These are phyloP conservation scores for Plenodomus tracheiphilus DNA, from an alignment of 2,329 filamentous ascomycete genomes.

Conservation along the genomic window DNA sequence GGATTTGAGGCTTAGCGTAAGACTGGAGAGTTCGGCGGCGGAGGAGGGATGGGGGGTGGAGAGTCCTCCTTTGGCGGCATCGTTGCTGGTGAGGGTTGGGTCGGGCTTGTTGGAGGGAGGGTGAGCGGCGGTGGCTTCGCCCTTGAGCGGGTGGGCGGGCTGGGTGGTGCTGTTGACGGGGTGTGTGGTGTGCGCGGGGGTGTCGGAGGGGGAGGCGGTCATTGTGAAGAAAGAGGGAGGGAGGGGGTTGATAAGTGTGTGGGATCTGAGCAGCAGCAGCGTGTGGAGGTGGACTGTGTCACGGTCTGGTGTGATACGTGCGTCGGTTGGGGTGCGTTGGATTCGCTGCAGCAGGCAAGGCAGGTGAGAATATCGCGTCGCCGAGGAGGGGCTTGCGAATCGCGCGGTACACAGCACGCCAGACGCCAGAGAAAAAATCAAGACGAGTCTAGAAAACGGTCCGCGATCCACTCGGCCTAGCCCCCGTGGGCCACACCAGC, in stretches of 20 bases:
- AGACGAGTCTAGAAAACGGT: conserved; percentile 21
- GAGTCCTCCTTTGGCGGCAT: conserved; percentile 54
- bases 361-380: conserved; percentile 10
- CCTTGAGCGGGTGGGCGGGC: conserved; percentile 20
- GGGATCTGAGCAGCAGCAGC: background rate
- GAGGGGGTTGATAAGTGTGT: conserved; percentile 7
- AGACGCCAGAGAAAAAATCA: conserved; percentile 16
- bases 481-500: conserved; percentile 4
- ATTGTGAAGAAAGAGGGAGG: conserved; percentile 33
- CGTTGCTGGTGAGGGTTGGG: conserved; percentile 39
- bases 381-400: conserved; percentile 4
- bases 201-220: conserved; percentile 27
- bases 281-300: background rate
- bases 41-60: conserved; percentile 54
- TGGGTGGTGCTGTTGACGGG: conserved; percentile 23
- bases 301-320: background rate
- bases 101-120: conserved; percentile 37
- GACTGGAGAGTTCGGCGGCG: conserved; percentile 56
- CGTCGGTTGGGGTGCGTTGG: background rate
- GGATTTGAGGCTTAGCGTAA: conserved; percentile 68
- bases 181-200: conserved; percentile 19
- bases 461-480: conserved; percentile 5
- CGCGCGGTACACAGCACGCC: background rate
- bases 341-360: conserved; percentile 12
- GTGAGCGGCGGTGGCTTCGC: conserved; percentile 36